Evolutionary conservation across 345 rosid species (phyloP), one percentile per base, ranked within the genome.

Genomic region (Kandelia obovata): DNA sequence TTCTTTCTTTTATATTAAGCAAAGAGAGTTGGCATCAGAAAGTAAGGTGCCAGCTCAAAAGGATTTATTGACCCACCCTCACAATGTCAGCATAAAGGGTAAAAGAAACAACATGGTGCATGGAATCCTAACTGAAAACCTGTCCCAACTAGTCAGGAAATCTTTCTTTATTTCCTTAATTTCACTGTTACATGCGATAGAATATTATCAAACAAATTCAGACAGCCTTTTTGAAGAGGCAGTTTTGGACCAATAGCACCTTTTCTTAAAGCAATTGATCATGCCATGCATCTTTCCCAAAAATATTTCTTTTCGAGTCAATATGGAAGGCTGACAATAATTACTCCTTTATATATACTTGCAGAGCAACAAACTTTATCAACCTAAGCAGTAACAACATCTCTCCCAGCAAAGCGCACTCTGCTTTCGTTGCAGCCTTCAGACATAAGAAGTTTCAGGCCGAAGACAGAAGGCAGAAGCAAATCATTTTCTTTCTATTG

Each of bases 31-130:
- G 27, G 67, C 83, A 64, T 85, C 84, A 82, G 39, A 86, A 86
- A 80, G 87, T 65, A 74, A 56, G 43, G 35, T 74, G 81, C 83
- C 90, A 81, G 37, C 83, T 88, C 82, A 78, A 71, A 84, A 86
- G 74, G 77, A 39, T 68, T 64, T 32, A 68, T 31, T 51, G 62
- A 77, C 87, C 78, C 79, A 23, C 46, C 59, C 66, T 56, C 68
- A 63, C 11, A 37, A 62, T 49, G 32, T 67, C 73, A 26, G 69
- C 31, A 21, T 6, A 7, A 16, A n/a, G 28, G 10, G 46, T 31
- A 46, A n/a, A 28, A 17, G 28, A 31, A 20, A 32, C 8, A 20
- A 37, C 28, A 17, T 58, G 69, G 49, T 47, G 58, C 65, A 10
- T 65, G 27, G 62, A 21, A 21, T 26, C 53, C 1, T 66, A 25